Evolutionary conservation across 495 filamentous ascomycete genomes (phyloP).

Genomic region (Jackrogersella multiformis): DNA sequence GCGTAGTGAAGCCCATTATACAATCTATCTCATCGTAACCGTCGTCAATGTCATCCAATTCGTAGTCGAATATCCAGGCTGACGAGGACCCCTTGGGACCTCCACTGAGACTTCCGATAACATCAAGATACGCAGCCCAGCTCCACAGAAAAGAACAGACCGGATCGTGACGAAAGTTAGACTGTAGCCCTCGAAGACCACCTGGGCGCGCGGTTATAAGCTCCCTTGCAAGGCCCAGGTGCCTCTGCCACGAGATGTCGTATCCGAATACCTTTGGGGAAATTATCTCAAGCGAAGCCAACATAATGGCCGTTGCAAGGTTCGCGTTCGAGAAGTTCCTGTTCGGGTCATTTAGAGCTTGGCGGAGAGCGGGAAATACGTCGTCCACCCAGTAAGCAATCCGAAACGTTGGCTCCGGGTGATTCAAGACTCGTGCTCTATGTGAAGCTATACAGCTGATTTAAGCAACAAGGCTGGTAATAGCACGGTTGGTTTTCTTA

Average conservation of each 20-base stretch:
- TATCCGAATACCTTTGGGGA: slow-evolving; percentile 78
- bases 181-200: slow-evolving; percentile 63
- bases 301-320: slow-evolving; percentile 86
- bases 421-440: slow-evolving; percentile 76
- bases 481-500: slow-evolving; percentile 22
- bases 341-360: slow-evolving; percentile 69
- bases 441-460: slow-evolving; percentile 67
- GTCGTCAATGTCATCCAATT: slow-evolving; percentile 62
- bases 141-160: slow-evolving; percentile 82
- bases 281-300: slow-evolving; percentile 86
- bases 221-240: slow-evolving; percentile 77
- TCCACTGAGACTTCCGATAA: slow-evolving; percentile 79
- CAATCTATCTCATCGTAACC: slow-evolving; percentile 76
- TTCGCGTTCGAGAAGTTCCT: slow-evolving; percentile 73
- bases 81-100: slow-evolving; percentile 47
- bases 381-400: slow-evolving; percentile 82
- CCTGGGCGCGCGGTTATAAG: slow-evolving; percentile 74
- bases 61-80: slow-evolving; percentile 56
- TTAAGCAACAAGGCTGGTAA: slow-evolving; percentile 9
- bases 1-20: slow-evolving; percentile 78
- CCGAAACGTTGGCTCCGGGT: slow-evolving; percentile 77
- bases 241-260: slow-evolving; percentile 79
- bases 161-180: slow-evolving; percentile 64
- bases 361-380: slow-evolving; percentile 77
- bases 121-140: slow-evolving; percentile 88